Evolutionary conservation across 1,284 basidiomycete species (phyloP).

Genomic region (Peniophora sp.): DNA sequence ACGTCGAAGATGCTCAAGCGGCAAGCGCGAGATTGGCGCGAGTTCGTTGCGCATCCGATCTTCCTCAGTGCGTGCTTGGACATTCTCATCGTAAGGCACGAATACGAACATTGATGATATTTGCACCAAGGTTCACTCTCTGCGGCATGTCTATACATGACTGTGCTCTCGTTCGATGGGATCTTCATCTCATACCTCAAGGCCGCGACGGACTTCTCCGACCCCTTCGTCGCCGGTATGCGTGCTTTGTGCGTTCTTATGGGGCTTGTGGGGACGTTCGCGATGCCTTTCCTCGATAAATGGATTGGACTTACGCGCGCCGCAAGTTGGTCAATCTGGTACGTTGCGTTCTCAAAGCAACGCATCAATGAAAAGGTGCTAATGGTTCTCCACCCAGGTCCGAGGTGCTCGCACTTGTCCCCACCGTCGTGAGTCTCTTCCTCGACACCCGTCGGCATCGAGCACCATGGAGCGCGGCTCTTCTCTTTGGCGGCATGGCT

Average conservation of each 20-base stretch:
- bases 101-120: background rate
- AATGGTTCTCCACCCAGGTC: constrained; percentile 25
- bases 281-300: constrained; percentile 31
- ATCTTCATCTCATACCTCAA: constrained; percentile 43
- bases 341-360: background rate
- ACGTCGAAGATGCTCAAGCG: constrained; percentile 1
- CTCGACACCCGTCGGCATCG: constrained; percentile 16
- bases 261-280: constrained; percentile 36
- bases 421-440: constrained; percentile 30
- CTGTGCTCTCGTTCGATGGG: constrained; percentile 36
- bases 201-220: constrained; percentile 30
- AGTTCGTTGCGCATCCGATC: constrained; percentile 35
- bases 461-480: constrained; percentile 24
- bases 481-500: constrained; percentile 40
- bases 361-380: constrained; percentile 38
- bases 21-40: constrained; percentile 29
- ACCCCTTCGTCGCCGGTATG: constrained; percentile 49
- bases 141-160: constrained; percentile 42
- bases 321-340: background rate
- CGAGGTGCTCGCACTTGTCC: constrained; percentile 31
- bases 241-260: constrained; percentile 36
- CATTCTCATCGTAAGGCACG: no score
- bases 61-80: constrained; percentile 19
- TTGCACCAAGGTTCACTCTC: constrained; percentile 26
- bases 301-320: constrained; percentile 25